Evolutionary conservation across 1,139 yeast genomes (phyloP), one percentile per base, ranked within the genome.

Genomic region (Saccharomyces hybrid): DNA sequence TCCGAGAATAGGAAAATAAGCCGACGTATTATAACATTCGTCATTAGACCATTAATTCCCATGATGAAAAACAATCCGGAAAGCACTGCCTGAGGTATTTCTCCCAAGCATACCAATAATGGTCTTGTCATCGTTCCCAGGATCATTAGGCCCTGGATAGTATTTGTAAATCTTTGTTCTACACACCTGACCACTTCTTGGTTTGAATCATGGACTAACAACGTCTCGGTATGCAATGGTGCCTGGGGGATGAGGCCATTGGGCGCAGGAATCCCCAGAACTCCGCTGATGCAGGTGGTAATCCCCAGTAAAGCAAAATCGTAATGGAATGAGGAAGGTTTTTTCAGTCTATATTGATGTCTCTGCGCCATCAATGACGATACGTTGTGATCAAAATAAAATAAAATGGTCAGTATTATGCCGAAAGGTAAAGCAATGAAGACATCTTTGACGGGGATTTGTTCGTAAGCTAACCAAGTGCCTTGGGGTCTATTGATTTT

Each of bases 211-310:
- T 77, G 79, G 3, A 88, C 84, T 47, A 89, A 81, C 41, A 93
- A 71, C 0, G 96, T 83, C 53, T 78, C 80, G 0, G 98, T 90
- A 64, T 93, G 99, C 48, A 93, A 70, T 0, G 98, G 99, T 0
- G 98, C 98, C 68, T 93, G 99, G 0, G 99, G 99, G 47, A 93
- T 91, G 41, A 93, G 74, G 0, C 99, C 99, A 70, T 93, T 93
- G 0, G 98, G 98, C 2, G 97, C 90, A 0, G 98, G 99, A 1
- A 93, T 77, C 0, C 99, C 99, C 11, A 93, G 66, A 0, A 91
- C 70, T 0, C 98, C 98, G 2, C 96, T 77, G 1, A 91, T 68
- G 0, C 96, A 95, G 0, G 98, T 93, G 4, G 93, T 86, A 9
- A 88, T 65, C 0, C 98, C 98, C 38, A 93, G 74, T 34, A 93